Base-by-base conservation (phyloP, 768 basidiomycete species). In the Leccinum uliginosum region DNA sequence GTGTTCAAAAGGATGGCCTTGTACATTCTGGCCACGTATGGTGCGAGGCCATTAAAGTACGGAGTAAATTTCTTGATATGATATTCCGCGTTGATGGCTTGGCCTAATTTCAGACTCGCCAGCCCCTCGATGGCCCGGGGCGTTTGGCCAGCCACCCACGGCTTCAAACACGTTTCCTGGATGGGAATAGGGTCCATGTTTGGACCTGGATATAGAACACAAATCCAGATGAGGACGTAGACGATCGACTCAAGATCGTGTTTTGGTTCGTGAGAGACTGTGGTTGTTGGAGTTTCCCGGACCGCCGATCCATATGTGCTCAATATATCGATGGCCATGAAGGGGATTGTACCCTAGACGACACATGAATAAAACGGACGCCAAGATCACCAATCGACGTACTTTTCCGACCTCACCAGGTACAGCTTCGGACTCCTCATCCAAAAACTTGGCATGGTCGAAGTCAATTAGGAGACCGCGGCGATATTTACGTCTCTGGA, bases 311-410 rank as follows among this genome's bases (percentile, higher is more conserved):
- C 43, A 44, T 49, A 57, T 24, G 2, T 9, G 6, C n/a, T 5
- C 23, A 57, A 15, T 3, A 54, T 50, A n/a, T 53, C 46, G 19
- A 54, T 23, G n/a, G 54, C 45, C 54, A 54, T 54, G 34, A 54
- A 54, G n/a, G 54, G 54, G n/a, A 49, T 24, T 27, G 54, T 49
- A n/a, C 46, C 53, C 53, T 54, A 32, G 21, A 10, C 4, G 15
- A 53, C 17, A n/a, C 12, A 0, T 48, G 17, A 35, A 35, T 17
- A 35, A 35, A 17, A 4, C 35, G 17, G 8, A 17, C 17, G 1
- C 15, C 0, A 35, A 35, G 35, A 35, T 35, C 35, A 35, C 17
- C 17, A 35, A 35, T 35, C 1, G 17, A 53, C 51, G 4, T 53
- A 57, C 56, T 6, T 12, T 57, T n/a, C 12, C 35, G 12, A 1